phyloP scores from a whole-genome alignment of 2,329 filamentous ascomycete species.

The Fusarium chuoi region DNA sequence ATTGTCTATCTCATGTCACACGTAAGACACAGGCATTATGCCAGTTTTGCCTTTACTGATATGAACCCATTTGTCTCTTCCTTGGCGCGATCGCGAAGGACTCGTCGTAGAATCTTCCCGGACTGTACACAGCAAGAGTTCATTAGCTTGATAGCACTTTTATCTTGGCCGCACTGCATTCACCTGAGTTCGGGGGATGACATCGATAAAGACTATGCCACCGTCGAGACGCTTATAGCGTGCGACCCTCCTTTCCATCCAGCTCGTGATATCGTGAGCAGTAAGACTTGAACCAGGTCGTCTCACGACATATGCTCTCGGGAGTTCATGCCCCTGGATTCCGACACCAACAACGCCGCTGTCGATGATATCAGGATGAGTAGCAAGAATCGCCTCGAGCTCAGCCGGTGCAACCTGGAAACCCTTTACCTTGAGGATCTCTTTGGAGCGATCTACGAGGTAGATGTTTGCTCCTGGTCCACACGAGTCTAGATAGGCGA shows the following conservation, averaged over 20 bases:
- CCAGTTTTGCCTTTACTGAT: neutral
- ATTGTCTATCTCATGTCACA: rapidly evolving
- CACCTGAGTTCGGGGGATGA: neutral
- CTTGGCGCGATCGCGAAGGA: neutral
- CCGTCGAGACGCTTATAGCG: neutral
- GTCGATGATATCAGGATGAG: neutral
- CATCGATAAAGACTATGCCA: neutral
- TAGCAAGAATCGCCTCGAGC: neutral
- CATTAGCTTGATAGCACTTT: neutral
- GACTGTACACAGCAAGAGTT: neutral
- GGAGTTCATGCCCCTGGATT: neutral
- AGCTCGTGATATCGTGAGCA: neutral
- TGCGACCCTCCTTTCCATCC: neutral
- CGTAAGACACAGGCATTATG: neutral
- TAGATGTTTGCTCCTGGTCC: neutral
- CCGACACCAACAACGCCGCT: neutral
- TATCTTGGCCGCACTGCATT: neutral
- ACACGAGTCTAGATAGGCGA: neutral
- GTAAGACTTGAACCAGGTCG: neutral
- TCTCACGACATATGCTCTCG: neutral
- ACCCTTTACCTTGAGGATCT: neutral
- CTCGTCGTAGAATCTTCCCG: neutral
- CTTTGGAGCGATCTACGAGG: neutral
- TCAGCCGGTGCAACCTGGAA: neutral
- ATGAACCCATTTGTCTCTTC: neutral